phyloP scores from a whole-genome alignment of 225 moss, liverwort and hornwort species.

The Anthoceros angustus region DNA sequence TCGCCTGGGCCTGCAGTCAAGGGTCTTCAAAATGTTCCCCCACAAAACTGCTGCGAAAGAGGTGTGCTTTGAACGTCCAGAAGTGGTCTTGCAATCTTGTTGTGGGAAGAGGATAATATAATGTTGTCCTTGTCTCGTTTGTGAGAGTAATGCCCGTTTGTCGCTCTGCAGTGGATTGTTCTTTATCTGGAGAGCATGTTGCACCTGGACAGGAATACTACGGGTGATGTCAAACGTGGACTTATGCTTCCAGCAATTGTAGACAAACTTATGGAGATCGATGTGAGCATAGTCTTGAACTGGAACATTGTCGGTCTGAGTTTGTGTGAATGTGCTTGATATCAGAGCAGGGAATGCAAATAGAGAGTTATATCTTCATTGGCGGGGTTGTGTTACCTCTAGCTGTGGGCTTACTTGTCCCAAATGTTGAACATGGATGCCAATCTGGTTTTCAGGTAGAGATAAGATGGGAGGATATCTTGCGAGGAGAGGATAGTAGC shows the following conservation, averaged over 20 bases:
- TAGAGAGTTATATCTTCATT: no score
- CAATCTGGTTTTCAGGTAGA: constrained; percentile 26
- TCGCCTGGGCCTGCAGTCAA: constrained; percentile 53
- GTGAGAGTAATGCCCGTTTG: neutral
- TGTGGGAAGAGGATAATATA: neutral
- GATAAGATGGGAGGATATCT: constrained; percentile 94
- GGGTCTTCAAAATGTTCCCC: constrained; percentile 63
- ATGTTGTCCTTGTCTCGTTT: neutral
- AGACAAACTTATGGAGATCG: constrained; percentile 81
- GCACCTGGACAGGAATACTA: constrained; percentile 43
- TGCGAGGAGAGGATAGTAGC: constrained; percentile 60
- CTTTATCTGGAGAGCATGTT: constrained; percentile 81
- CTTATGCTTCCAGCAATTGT: constrained; percentile 82
- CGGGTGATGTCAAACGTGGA: constrained; percentile 35
- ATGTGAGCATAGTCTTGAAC: constrained; percentile 28
- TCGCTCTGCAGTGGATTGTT: constrained; percentile 45
- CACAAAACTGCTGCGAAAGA: constrained; percentile 57
- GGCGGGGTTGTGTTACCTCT: neutral
- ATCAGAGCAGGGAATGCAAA: no score
- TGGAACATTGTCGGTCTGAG: neutral
- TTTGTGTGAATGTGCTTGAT: neutral
- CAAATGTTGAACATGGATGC: neutral
- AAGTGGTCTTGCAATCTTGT: neutral
- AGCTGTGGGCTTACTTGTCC: neutral
- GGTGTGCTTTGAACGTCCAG: constrained; percentile 14